Percentiles rank a stretch among this genome's conserved stretches.
Evolutionary conservation across 2,329 filamentous ascomycete genomes (phyloP).

Genomic region (Aspergillus sclerotialis): DNA sequence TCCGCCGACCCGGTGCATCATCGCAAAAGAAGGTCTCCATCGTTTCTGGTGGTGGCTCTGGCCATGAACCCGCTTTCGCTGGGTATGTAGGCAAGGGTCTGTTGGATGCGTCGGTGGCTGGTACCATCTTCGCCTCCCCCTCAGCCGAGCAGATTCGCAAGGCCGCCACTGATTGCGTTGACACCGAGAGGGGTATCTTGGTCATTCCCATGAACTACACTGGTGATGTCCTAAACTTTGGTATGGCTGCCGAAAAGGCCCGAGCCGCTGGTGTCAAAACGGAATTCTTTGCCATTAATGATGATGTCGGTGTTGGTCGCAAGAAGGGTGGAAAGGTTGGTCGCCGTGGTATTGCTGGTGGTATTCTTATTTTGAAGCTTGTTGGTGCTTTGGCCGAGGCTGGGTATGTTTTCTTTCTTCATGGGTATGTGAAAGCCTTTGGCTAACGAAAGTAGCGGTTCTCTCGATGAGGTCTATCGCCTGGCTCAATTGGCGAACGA

Average conservation of each 20-base stretch:
- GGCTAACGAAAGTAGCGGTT: conserved; percentile 24
- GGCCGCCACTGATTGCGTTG: conserved; percentile 66
- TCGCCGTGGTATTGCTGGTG: conserved; percentile 81
- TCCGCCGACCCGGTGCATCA: conserved; percentile 56
- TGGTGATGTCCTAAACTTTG: conserved; percentile 84
- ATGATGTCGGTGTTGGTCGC: conserved; percentile 85
- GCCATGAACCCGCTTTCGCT: conserved; percentile 83
- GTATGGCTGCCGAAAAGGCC: conserved; percentile 88
- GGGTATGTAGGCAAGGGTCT: conserved; percentile 78
- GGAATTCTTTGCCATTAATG: conserved; percentile 86
- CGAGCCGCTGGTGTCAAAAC: conserved; percentile 68
- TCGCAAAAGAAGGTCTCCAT: conserved; percentile 62
- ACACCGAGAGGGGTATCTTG: conserved; percentile 65
- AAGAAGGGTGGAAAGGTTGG: conserved; percentile 84
- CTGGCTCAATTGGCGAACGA: conserved; percentile 65
- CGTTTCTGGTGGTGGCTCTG: conserved; percentile 80
- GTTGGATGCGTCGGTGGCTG: conserved; percentile 73
- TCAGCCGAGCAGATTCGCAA: conserved; percentile 74
- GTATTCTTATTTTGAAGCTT: conserved; percentile 86
- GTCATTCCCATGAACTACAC: conserved; percentile 97
- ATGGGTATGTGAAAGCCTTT: neutral
- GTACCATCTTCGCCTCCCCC: conserved; percentile 79
- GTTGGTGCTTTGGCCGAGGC: conserved; percentile 72
- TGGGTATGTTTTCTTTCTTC: conserved; percentile 42
- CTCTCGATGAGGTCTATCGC: conserved; percentile 63